Conservation (phyloP, 2,329 filamentous ascomycete species). For the Uncinocarpus reesii region DNA sequence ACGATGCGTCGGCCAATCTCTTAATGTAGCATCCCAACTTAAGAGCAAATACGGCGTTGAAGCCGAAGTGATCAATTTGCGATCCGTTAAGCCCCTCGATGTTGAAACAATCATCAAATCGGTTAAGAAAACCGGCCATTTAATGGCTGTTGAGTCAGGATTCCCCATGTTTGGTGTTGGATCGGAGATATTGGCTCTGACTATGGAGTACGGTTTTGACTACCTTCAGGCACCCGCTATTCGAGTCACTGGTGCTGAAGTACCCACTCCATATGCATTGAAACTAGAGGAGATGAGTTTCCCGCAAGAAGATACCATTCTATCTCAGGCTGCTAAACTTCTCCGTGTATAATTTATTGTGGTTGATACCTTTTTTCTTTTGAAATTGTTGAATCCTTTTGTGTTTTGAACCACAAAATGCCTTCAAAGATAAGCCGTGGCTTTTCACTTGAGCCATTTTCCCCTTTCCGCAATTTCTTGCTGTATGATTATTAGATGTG, state of each 20-base stretch:
- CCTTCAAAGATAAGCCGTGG: constrained; percentile 7
- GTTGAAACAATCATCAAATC: constrained; percentile 92
- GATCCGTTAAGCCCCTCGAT: constrained; percentile 93
- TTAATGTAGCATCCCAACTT: constrained; percentile 77
- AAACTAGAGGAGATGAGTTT: constrained; percentile 92
- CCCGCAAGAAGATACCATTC: constrained; percentile 80
- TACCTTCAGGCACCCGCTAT: constrained; percentile 91
- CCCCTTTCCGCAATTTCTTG: neutral
- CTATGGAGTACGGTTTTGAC: constrained; percentile 97
- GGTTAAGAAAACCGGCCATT: constrained; percentile 93
- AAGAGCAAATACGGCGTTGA: constrained; percentile 97
- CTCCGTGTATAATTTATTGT: constrained; percentile 54
- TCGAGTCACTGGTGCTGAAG: constrained; percentile 90
- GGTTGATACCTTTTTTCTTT: neutral
- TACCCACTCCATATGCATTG: constrained; percentile 89
- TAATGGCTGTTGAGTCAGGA: constrained; percentile 87
- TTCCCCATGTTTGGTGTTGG: constrained; percentile 92
- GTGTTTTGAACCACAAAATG: constrained; percentile 3
- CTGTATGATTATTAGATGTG: constrained; percentile 16
- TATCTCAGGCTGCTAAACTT: constrained; percentile 79
- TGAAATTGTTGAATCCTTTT: too few species aligned
- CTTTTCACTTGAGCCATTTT: neutral
- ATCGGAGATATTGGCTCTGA: constrained; percentile 83
- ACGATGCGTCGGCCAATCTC: constrained; percentile 85
- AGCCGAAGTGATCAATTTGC: constrained; percentile 93